Evolutionary conservation across 148 eudicot genomes (phyloP), one percentile per base, ranked within the genome.

Genomic region (Rhododendron williamsianum): DNA sequence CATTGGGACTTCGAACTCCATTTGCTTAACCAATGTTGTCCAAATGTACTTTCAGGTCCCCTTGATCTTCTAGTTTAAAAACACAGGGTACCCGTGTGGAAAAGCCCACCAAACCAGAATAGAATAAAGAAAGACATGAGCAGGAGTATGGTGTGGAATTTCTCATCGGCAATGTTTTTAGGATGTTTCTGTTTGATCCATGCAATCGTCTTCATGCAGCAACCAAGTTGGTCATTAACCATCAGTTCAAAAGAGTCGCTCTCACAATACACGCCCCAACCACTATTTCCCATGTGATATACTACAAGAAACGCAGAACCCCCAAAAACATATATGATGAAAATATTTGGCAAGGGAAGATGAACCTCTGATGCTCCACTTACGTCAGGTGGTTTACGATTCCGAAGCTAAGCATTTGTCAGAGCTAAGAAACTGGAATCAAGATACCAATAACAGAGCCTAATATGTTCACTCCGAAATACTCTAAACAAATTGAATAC

Each of bases 241-340:
- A 1, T 77, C 80, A 77, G 46, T 45, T 5, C 18, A 19, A 43
- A 15, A 41, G 49, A 76, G 46, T 19, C 12, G 9, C 52, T 77
- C 25, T n/a, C 33, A 2, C 81, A 45, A 19, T 23, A 23, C 15
- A 43, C 41, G 2, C 13, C 33, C 52, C 48, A 76, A 77, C 52
- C 54, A 77, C 33, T 77, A 23, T 45, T 36, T 23, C 18, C 30
- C 18, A 43, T 35, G 48, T 45, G 48, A 43, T 77, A 19, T 77
- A 77, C 18, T 16, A 78, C 58, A 48, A 48, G 58, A n/a, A 49
- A 48, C 82, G 73, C 23, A 73, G 46, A 87, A 84, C 48, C 73
- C 48, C 73, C 27, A 54, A 23, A 84, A 46, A 6, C 7, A 4
- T 71, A 36, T 25, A 10, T 35, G 76, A 78, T 13, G 81, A 41